Base-by-base conservation (phyloP, 2,329 filamentous ascomycete species). In the Hymenoscyphus occultus region DNA sequence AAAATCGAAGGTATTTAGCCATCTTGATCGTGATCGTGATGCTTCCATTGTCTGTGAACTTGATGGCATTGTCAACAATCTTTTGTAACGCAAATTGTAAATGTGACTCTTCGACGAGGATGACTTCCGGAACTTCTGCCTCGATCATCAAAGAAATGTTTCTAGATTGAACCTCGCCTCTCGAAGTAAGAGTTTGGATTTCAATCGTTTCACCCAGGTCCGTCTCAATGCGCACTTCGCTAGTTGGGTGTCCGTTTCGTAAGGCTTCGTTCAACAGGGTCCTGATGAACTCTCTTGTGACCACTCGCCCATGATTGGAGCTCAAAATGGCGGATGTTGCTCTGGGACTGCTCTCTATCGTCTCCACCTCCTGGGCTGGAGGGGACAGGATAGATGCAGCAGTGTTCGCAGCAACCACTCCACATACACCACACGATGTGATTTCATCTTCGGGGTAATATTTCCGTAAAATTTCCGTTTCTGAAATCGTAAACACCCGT, bases 1-100 rank as follows among this genome's bases (percentile, higher is more conserved):
- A 80, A 71, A 85, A 84, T 40, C 82, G 81, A 4, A 76, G 73
- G 62, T 79, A 82, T 40, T 76, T 75, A 62, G 82, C 84, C 54
- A 87, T 78, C 5, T 79, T 81, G 6, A 91, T 77, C 1, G 78
- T 82, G 13, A 91, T 87, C 9, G 77, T 82, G 63, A 91, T 88
- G 13, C 77, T 79, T 6, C 89, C 88, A 63, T 81, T 80, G 64
- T 89, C 86, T 0, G 88, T 90, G 71, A 91, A 91, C 73, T 91
- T 91, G 71, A 90, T 81, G 2, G 88, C 88, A 73, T 91, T 91
- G 59, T 85, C 75, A 40, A 85, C 79, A 14, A 86, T 79, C 61
- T 76, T 76, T 42, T 73, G 70, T 1, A 76, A 28, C 4, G 74
- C 69, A 45, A 76, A 73, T 78, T 83, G 51, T 78, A 86, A 39